These are phyloP conservation scores for Phoma herbarum DNA, from an alignment of 2,329 filamentous ascomycete genomes.

Conservation along the genomic window DNA sequence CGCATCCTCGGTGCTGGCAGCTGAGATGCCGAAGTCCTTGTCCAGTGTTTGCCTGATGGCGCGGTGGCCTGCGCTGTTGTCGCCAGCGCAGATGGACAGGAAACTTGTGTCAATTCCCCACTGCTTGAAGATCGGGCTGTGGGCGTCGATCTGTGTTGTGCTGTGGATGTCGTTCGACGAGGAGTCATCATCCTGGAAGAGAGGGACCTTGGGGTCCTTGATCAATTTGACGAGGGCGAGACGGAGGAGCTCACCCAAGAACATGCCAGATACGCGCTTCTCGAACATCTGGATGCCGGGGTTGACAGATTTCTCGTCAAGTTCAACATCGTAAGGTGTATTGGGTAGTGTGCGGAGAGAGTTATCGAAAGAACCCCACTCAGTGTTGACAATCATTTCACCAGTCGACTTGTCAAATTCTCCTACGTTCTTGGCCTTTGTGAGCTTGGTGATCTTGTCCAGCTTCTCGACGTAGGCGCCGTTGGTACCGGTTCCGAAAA, in stretches of 20 bases:
- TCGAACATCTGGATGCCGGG: slow-evolving; percentile 98
- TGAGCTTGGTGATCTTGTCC: slow-evolving; percentile 80
- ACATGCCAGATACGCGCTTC: slow-evolving; percentile 98
- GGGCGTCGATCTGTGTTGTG: slow-evolving; percentile 68
- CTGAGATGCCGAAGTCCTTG: slow-evolving; percentile 76
- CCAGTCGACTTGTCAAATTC: slow-evolving; percentile 83
- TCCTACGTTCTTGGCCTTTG: slow-evolving; percentile 51
- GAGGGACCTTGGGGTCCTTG: slow-evolving; percentile 69
- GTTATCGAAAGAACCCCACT: slow-evolving; percentile 99
- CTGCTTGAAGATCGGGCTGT: slow-evolving; percentile 71
- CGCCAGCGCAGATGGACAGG: slow-evolving; percentile 85
- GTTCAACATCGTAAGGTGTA: slow-evolving; percentile 79
- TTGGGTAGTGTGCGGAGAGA: slow-evolving; percentile 85
- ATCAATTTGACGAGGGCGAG: slow-evolving; percentile 77
- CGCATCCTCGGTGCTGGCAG: slow-evolving; percentile 82
- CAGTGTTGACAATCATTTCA: slow-evolving; percentile 97
- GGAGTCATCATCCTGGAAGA: slow-evolving; percentile 81
- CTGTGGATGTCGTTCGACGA: slow-evolving; percentile 72
- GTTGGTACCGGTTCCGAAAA: slow-evolving; percentile 97
- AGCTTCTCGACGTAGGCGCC: slow-evolving; percentile 97
- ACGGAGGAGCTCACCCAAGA: slow-evolving; percentile 91
- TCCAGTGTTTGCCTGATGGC: slow-evolving; percentile 81
- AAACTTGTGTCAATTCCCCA: slow-evolving; percentile 95
- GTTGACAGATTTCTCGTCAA: slow-evolving; percentile 85
- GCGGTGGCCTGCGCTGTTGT: slow-evolving; percentile 75